Conservation (phyloP, 2,329 filamentous ascomycete genomes). For the Alternaria arborescens region DNA sequence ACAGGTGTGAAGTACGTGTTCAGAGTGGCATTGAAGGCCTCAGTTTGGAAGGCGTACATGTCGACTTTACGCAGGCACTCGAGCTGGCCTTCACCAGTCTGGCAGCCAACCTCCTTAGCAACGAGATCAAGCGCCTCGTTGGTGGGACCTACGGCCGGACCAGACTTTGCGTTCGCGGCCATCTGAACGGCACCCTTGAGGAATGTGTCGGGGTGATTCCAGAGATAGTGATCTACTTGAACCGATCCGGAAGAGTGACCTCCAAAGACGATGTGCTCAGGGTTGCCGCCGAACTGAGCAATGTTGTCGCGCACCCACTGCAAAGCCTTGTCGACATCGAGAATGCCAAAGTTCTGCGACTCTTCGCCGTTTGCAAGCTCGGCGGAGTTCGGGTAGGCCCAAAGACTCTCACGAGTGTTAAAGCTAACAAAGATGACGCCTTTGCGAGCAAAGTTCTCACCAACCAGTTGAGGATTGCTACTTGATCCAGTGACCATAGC, state of each 20-base stretch:
- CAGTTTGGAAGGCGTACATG: slow-evolving; percentile 34
- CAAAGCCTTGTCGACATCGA: slow-evolving; percentile 50
- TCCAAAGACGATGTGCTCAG: slow-evolving; percentile 55
- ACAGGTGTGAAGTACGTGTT: slow-evolving; percentile 37
- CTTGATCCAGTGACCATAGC: slow-evolving; percentile 53
- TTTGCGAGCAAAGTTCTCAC: slow-evolving; percentile 49
- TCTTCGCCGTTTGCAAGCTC: slow-evolving; percentile 38
- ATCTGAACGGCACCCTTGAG: slow-evolving; percentile 35
- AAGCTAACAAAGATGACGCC: slow-evolving; percentile 38
- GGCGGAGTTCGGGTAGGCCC: slow-evolving; percentile 53
- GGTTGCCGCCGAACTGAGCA: slow-evolving; percentile 52
- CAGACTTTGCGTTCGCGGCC: slow-evolving; percentile 37
- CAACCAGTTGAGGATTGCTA: slow-evolving; percentile 55
- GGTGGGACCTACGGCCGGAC: slow-evolving; percentile 29
- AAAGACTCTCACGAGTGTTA: slow-evolving; percentile 47
- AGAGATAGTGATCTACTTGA: slow-evolving; percentile 36
- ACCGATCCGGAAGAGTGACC: slow-evolving; percentile 45
- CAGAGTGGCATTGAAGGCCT: slow-evolving; percentile 34
- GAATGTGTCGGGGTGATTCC: slow-evolving; percentile 35
- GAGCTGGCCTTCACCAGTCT: slow-evolving; percentile 28
- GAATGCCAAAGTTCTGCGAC: slow-evolving; percentile 47
- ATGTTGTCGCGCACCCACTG: slow-evolving; percentile 51
- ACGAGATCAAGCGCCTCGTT: slow-evolving; percentile 35
- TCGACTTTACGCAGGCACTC: slow-evolving; percentile 33
- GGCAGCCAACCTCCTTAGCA: slow-evolving; percentile 34